phyloP scores from a whole-genome alignment of 2,329 filamentous ascomycete species.

The Colletotrichum camelliae region DNA sequence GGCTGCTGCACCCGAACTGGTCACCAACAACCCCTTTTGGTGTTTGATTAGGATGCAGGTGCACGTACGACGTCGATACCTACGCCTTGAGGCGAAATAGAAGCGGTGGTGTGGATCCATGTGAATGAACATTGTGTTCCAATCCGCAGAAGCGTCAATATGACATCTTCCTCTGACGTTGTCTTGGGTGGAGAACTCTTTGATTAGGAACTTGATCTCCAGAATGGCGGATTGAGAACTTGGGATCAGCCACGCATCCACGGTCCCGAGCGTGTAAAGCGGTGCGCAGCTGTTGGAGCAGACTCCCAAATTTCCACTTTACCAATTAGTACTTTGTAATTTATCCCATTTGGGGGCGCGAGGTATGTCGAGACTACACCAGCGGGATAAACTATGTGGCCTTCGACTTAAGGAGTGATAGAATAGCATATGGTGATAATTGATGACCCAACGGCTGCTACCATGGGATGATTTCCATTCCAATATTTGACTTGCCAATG shows the following conservation, averaged over 20 bases:
- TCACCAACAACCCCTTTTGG: neutral
- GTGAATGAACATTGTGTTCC: neutral
- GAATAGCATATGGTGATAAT: neutral
- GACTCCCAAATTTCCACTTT: neutral
- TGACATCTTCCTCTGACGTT: neutral
- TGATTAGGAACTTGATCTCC: neutral
- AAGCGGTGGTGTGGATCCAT: neutral
- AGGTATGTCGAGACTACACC: neutral
- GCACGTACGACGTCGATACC: neutral
- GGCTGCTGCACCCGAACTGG: neutral
- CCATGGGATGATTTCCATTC: neutral
- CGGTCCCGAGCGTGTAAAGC: neutral
- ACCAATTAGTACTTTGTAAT: neutral
- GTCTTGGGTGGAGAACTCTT: neutral
- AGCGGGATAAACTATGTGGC: neutral
- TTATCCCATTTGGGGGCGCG: neutral
- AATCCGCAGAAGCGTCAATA: neutral
- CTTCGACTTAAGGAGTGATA: neutral
- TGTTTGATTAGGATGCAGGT: neutral
- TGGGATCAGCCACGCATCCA: neutral
- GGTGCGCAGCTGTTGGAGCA: neutral
- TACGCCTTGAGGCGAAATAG: neutral
- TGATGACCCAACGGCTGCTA: neutral
- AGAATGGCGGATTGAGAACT: neutral
- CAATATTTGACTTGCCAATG: neutral